phyloP scores from a whole-genome alignment of 2,329 filamentous ascomycete genomes.

The Stagonosporopsis tanaceti region DNA sequence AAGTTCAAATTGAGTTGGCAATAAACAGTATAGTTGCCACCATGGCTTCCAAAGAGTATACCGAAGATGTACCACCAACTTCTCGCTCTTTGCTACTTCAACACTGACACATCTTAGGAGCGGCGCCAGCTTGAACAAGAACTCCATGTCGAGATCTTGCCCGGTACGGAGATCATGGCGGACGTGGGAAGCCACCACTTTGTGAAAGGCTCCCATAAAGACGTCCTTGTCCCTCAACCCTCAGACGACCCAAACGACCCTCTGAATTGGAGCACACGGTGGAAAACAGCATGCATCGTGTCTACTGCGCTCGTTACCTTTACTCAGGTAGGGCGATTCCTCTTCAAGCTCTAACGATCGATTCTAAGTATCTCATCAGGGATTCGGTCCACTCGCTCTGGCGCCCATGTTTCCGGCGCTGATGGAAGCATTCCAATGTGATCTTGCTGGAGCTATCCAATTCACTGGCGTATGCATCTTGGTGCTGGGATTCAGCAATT shows the following conservation, averaged over 20 bases:
- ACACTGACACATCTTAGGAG: slow-evolving; percentile 43
- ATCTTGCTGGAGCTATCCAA: slow-evolving; percentile 62
- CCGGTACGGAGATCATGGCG: slow-evolving; percentile 67
- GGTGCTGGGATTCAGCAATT: slow-evolving; percentile 67
- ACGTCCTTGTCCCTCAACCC: slow-evolving; percentile 63
- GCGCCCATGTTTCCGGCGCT: slow-evolving; percentile 68
- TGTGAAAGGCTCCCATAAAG: slow-evolving; percentile 59
- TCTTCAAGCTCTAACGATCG: background rate
- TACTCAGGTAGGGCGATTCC: slow-evolving; percentile 46
- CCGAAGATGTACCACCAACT: slow-evolving; percentile 6
- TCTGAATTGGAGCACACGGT: slow-evolving; percentile 60
- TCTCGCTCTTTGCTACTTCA: background rate
- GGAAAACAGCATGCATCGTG: slow-evolving; percentile 60
- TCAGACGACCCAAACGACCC: slow-evolving; percentile 61
- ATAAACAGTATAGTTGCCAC: background rate
- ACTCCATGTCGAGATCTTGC: slow-evolving; percentile 62
- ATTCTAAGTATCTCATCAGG: slow-evolving; percentile 26
- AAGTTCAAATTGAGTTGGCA: background rate
- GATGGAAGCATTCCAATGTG: slow-evolving; percentile 63
- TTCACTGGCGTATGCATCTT: slow-evolving; percentile 66
- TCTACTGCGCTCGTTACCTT: slow-evolving; percentile 59
- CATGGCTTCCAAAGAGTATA: slow-evolving; percentile 18
- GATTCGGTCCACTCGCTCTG: slow-evolving; percentile 63
- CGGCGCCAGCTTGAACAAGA: slow-evolving; percentile 59
- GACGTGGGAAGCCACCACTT: slow-evolving; percentile 71